A percentile compares a stretch with the other conserved stretches of the same genome.
Conservation (phyloP, 2,329 filamentous ascomycete genomes). For the Exophiala spinifera region DNA sequence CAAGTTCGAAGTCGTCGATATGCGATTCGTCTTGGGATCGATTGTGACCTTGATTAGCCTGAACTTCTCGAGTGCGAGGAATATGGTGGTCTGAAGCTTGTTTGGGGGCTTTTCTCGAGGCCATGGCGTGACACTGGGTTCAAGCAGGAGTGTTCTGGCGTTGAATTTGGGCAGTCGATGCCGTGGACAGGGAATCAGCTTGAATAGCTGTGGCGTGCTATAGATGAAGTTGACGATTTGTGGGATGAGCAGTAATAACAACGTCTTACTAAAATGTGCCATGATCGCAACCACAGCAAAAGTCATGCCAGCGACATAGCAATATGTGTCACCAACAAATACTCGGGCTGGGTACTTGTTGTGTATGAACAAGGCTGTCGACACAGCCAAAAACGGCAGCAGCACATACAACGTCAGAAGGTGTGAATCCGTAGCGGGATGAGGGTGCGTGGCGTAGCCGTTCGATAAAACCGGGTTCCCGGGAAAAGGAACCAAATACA, state of each 20-base stretch:
- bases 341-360: constrained; percentile 96
- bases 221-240: constrained; percentile 98
- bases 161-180: constrained; percentile 91
- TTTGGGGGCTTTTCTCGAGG: constrained; percentile 63
- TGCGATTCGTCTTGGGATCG: constrained; percentile 54
- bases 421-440: constrained; percentile 93
- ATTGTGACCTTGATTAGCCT: constrained; percentile 65
- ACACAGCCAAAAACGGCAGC: constrained; percentile 90
- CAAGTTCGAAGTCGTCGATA: constrained; percentile 81
- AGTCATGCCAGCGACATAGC: constrained; percentile 98
- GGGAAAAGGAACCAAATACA: constrained; percentile 70
- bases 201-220: constrained; percentile 86
- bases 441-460: constrained; percentile 65
- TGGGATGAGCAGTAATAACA: constrained; percentile 83
- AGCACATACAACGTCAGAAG: constrained; percentile 94
- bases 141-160: constrained; percentile 75
- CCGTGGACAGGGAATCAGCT: constrained; percentile 83
- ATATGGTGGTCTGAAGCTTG: constrained; percentile 56
- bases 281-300: constrained; percentile 96
- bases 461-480: constrained; percentile 28
- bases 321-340: constrained; percentile 98
- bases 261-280: constrained; percentile 96
- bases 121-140: constrained; percentile 82
- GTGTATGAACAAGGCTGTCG: constrained; percentile 77
- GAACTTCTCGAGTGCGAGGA: constrained; percentile 68